These are phyloP conservation scores for Musa beccarii DNA, from an alignment of 176 grass and related monocot species.

Conservation along the genomic window DNA sequence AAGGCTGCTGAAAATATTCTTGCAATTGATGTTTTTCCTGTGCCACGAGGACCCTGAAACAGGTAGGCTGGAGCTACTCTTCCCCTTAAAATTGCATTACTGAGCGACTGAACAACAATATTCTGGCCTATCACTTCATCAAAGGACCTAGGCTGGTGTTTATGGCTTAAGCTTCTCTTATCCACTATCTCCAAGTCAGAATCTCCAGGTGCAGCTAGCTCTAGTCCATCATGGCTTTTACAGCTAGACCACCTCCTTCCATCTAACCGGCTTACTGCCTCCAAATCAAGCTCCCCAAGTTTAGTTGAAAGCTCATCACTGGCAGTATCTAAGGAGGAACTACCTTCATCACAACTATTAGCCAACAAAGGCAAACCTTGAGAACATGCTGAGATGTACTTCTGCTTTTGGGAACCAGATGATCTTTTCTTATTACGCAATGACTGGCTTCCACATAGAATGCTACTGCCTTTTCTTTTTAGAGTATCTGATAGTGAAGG, in stretches of 20 bases:
- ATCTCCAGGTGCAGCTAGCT: slow-evolving; percentile 23
- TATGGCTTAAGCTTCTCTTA: slow-evolving; percentile 84
- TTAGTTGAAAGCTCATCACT: slow-evolving; percentile 78
- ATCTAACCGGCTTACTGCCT: slow-evolving; percentile 68
- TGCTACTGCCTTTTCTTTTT: slow-evolving; percentile 66
- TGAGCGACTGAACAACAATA: slow-evolving; percentile 71
- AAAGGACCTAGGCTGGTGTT: slow-evolving; percentile 74
- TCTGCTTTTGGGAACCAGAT: slow-evolving; percentile 35
- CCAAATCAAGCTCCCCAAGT: slow-evolving; percentile 79
- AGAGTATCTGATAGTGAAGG: slow-evolving; percentile 78
- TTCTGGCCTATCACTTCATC: slow-evolving; percentile 82
- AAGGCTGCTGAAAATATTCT: slow-evolving; percentile 65
- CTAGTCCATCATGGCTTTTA: slow-evolving; percentile 56
- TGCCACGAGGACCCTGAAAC: slow-evolving; percentile 88
- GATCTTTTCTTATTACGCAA: slow-evolving; percentile 57
- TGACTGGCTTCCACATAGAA: slow-evolving; percentile 60
- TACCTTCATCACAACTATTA: slow-evolving; percentile 46
- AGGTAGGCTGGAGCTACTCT: slow-evolving; percentile 82
- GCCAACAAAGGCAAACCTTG: slow-evolving; percentile 43
- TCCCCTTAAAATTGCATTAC: slow-evolving; percentile 56
- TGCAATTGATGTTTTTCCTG: slow-evolving; percentile 76
- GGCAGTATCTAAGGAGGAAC: slow-evolving; percentile 61
- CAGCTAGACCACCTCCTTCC: slow-evolving; percentile 87
- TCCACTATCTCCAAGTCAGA: slow-evolving; percentile 27
- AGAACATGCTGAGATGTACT: slow-evolving; percentile 41